These are phyloP conservation scores for Boletellus emodensis DNA, from an alignment of 768 basidiomycete species.

Conservation along the genomic window DNA sequence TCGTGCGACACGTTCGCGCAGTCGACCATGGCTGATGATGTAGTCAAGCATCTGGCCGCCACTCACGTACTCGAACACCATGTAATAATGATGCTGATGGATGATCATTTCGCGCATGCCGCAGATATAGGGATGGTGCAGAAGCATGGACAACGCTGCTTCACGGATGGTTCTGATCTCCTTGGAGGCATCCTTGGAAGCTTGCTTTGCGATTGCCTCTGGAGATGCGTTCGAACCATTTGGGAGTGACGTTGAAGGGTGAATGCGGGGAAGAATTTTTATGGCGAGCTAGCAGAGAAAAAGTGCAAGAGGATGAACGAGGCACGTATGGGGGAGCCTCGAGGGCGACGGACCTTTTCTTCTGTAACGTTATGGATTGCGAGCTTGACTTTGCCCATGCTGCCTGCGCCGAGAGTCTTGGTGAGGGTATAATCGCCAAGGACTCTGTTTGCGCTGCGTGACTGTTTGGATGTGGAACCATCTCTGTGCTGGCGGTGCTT, in stretches of 20 bases:
- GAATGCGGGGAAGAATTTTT: conserved; percentile 91
- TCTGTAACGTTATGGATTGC: conserved; percentile 84
- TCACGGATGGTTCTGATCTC: conserved; percentile 95
- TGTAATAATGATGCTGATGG: conserved; percentile 98
- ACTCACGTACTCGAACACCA: conserved; percentile 98
- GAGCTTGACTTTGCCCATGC: conserved; percentile 99
- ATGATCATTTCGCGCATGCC: conserved; percentile 99
- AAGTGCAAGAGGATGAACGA: conserved; percentile 8
- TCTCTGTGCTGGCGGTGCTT: conserved; percentile 30
- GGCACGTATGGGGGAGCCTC: neutral
- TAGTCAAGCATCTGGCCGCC: conserved; percentile 99
- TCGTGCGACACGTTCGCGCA: conserved; percentile 91
- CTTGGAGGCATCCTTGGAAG: conserved; percentile 88
- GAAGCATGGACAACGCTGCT: conserved; percentile 89
- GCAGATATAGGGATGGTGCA: conserved; percentile 98
- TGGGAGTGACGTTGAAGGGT: conserved; percentile 52
- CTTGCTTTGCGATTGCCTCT: conserved; percentile 71
- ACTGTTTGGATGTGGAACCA: conserved; percentile 33
- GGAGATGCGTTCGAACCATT: conserved; percentile 44
- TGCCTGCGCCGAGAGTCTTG: conserved; percentile 95
- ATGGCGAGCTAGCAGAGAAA: conserved; percentile 73
- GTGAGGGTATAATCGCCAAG: conserved; percentile 94
- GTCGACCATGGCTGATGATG: conserved; percentile 95
- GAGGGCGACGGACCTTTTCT: conserved; percentile 70
- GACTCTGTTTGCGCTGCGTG: conserved; percentile 44